phyloP scores from a whole-genome alignment of 1,284 basidiomycete genomes.

The Cryptococcus hybrid region DNA sequence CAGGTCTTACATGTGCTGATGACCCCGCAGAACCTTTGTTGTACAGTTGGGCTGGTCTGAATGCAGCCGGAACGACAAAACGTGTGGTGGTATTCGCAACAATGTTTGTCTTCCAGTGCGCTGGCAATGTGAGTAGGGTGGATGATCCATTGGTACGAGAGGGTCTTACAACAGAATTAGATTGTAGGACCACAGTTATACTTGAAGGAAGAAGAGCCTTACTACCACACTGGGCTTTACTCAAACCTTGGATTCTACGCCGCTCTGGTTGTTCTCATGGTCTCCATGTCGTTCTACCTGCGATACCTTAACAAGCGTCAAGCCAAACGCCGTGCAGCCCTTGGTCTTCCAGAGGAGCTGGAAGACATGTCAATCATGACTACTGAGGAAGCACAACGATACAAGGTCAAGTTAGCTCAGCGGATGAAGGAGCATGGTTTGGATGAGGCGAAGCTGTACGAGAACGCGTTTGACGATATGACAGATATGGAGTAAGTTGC shows the following conservation, averaged over 20 bases:
- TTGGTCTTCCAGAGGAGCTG: constrained; percentile 37
- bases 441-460: constrained; percentile 19
- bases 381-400: constrained; percentile 17
- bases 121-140: constrained; percentile 18
- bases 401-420: constrained; percentile 23
- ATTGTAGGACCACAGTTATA: constrained; percentile 44
- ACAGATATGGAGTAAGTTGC: constrained; percentile 25
- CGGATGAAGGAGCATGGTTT: constrained; percentile 14
- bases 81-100: constrained; percentile 38
- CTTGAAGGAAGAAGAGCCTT: constrained; percentile 29
- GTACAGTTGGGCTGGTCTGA: constrained; percentile 40
- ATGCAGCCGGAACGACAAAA: constrained; percentile 43
- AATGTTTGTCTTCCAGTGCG: constrained; percentile 32
- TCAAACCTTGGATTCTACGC: constrained; percentile 30
- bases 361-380: constrained; percentile 34
- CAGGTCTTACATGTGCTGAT: not conserved
- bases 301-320: constrained; percentile 35
- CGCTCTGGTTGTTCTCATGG: constrained; percentile 27
- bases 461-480: constrained; percentile 29
- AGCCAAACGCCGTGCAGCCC: constrained; percentile 33
- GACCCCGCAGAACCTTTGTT: constrained; percentile 26
- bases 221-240: constrained; percentile 40
- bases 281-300: constrained; percentile 43
- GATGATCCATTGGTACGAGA: not conserved
- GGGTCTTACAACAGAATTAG: not conserved